phyloP scores from a whole-genome alignment of 2,329 filamentous ascomycete species.

The Mycocentrospora acerina region DNA sequence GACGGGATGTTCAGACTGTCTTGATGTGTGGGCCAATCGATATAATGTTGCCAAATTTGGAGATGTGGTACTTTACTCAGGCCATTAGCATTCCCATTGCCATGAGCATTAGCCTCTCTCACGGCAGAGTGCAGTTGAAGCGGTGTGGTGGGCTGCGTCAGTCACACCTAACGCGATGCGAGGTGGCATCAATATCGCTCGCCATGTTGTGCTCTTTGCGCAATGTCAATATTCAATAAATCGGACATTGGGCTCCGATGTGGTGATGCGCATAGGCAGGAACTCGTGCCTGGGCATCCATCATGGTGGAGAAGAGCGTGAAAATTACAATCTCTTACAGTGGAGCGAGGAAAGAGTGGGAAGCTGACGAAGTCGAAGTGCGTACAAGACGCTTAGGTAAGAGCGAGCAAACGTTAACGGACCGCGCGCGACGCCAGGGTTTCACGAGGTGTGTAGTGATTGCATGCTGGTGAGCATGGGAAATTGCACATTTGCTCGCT shows the following conservation, averaged over 20 bases:
- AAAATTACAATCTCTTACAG: constrained; percentile 6
- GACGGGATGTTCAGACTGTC: constrained; percentile 10
- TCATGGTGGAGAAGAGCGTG: constrained; percentile 24
- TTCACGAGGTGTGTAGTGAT: constrained; percentile 3
- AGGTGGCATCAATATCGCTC: constrained; percentile 33
- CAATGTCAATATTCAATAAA: no score
- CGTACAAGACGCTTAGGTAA: constrained; percentile 11
- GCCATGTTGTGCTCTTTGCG: constrained; percentile 20
- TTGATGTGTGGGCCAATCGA: constrained; percentile 23
- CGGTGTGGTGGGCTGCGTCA: constrained; percentile 30
- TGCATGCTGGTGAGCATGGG: constrained; percentile 4
- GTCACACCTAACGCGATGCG: constrained; percentile 31
- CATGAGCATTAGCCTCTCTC: constrained; percentile 19
- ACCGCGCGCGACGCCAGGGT: constrained; percentile 10
- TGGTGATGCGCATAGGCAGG: no score
- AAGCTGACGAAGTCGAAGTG: no score
- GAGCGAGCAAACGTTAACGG: constrained; percentile 6
- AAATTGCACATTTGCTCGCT: constrained; percentile 16
- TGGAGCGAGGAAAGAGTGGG: no score
- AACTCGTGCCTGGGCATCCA: constrained; percentile 12
- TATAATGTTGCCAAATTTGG: constrained; percentile 21
- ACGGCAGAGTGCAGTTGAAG: constrained; percentile 25
- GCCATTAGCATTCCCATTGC: constrained; percentile 17
- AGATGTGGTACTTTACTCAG: constrained; percentile 12
- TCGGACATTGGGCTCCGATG: no score